phyloP scores from a whole-genome alignment of 768 basidiomycete species.

The Tricholoma flavovirens region DNA sequence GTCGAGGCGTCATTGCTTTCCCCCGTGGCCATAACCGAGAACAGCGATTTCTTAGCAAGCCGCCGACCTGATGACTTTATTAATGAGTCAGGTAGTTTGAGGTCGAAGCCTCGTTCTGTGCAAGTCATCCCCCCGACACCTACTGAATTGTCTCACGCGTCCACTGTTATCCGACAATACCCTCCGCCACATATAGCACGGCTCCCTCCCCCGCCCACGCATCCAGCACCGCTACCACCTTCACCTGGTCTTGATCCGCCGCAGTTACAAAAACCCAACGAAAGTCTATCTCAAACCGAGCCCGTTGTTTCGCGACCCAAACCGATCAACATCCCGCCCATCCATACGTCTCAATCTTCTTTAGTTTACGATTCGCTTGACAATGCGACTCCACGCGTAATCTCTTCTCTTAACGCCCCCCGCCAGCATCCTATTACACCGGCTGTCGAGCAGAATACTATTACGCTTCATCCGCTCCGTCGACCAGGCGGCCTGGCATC shows the following conservation, averaged over 20 bases:
- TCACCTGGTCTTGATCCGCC: neutral
- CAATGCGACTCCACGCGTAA: neutral
- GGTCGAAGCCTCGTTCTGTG: slow-evolving; percentile 8
- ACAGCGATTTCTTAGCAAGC: slow-evolving; percentile 14
- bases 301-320: slow-evolving; percentile 3
- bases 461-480: neutral
- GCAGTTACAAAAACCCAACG: neutral
- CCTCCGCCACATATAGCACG: neutral
- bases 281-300: neutral
- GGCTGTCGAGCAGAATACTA: neutral
- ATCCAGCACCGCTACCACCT: slow-evolving; percentile 13
- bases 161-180: neutral
- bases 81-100: slow-evolving; percentile 13
- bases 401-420: neutral
- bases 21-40: slow-evolving; percentile 5
- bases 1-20: slow-evolving; percentile 13
- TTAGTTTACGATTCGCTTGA: neutral
- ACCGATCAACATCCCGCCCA: neutral
- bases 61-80: slow-evolving; percentile 11
- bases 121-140: slow-evolving; percentile 18
- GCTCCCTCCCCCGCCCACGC: slow-evolving; percentile 15
- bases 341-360: neutral
- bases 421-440: neutral
- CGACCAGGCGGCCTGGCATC: neutral
- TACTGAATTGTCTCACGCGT: slow-evolving; percentile 9